These are phyloP conservation scores for Pseudocercospora ulei DNA, from an alignment of 2,329 filamentous ascomycete genomes.

Conservation along the genomic window DNA sequence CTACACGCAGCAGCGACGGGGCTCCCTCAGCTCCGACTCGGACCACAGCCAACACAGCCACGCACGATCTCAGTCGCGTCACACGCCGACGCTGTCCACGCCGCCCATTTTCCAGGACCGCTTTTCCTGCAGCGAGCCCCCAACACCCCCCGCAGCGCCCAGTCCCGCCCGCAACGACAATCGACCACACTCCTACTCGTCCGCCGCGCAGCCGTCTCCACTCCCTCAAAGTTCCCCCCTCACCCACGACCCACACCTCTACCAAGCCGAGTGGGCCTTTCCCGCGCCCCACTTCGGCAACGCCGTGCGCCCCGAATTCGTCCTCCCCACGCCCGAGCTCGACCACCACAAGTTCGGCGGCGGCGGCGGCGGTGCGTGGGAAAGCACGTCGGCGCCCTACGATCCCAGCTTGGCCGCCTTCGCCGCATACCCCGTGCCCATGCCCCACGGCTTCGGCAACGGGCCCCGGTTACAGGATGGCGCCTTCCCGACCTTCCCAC, in stretches of 20 bases:
- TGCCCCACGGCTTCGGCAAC: constrained; percentile 12
- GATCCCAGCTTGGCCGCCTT: constrained; percentile 13
- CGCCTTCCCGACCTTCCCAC: constrained; percentile 4
- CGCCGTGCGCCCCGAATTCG: constrained; percentile 23
- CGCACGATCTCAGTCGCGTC: constrained; percentile 29
- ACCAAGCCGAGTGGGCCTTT: constrained; percentile 29
- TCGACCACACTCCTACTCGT: constrained; percentile 10
- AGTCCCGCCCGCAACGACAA: constrained; percentile 26
- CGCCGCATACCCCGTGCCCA: constrained; percentile 14
- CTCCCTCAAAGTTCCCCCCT: constrained; percentile 25
- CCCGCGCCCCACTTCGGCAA: constrained; percentile 18
- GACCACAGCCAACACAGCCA: constrained; percentile 43
- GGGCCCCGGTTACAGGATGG: constrained; percentile 14
- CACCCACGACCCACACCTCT: constrained; percentile 28
- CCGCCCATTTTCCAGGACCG: constrained; percentile 20
- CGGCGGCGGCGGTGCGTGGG: constrained; percentile 11
- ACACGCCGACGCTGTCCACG: constrained; percentile 33
- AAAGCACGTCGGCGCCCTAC: constrained; percentile 12
- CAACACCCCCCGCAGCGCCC: constrained; percentile 21
- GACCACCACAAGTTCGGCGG: constrained; percentile 7
- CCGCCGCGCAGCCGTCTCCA: constrained; percentile 22
- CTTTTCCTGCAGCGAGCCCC: constrained; percentile 27
- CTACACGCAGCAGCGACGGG: constrained; percentile 41
- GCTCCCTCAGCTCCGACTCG: constrained; percentile 50
- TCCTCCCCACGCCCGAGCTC: constrained; percentile 19